Evolutionary conservation across 495 filamentous ascomycete species (phyloP).

Genomic region (Rhypophila decipiens): DNA sequence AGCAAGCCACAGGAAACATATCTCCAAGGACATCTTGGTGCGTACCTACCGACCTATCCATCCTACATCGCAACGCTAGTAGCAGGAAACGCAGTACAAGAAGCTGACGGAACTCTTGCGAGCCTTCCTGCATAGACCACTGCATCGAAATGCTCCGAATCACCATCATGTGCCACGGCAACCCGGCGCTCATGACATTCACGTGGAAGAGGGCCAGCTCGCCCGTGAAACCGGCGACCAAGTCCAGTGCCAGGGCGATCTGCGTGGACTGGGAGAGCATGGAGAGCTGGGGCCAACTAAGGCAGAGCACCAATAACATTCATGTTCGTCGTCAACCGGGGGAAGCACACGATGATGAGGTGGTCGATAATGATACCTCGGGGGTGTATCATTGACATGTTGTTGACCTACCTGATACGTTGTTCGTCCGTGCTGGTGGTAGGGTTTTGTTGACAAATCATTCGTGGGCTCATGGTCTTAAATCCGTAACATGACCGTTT

Average conservation of each 20-base stretch:
- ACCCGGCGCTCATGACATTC: constrained; percentile 9
- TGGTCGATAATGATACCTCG: no score
- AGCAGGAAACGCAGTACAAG: no score
- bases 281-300: constrained; percentile 9
- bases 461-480: no score
- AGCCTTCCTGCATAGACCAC: constrained; percentile 8
- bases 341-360: no score
- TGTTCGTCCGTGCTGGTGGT: no score
- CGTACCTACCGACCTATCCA: neutral
- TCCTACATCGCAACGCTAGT: no score
- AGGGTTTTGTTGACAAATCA: no score
- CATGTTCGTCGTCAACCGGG: no score
- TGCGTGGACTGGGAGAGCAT: constrained; percentile 14
- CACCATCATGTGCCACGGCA: constrained; percentile 15
- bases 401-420: no score
- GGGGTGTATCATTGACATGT: no score
- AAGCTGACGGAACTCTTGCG: neutral
- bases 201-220: neutral
- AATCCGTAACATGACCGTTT: no score
- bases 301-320: no score
- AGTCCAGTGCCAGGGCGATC: constrained; percentile 4
- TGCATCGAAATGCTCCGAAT: constrained; percentile 11
- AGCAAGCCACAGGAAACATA: constrained; percentile 7
- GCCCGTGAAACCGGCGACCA: constrained; percentile 4
- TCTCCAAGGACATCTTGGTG: constrained; percentile 10